Conservation (phyloP, 2,329 filamentous ascomycete genomes). For the Amauroascus niger region DNA sequence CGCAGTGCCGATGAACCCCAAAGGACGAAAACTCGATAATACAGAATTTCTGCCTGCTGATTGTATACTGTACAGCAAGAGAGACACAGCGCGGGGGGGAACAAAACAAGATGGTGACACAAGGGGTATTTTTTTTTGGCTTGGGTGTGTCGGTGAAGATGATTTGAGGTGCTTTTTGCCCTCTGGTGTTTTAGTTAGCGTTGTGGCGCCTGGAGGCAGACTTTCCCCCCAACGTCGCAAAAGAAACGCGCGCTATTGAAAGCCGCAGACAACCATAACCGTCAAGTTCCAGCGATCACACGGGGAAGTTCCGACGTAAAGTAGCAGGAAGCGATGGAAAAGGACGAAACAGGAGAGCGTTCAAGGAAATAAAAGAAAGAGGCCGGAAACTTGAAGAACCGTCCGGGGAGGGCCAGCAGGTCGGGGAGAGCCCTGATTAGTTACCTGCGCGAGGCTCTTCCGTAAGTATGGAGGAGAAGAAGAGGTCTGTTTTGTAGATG, state of each 20-base stretch:
- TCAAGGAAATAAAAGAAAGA: not conserved
- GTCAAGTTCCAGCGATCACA: not conserved
- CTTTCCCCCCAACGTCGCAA: not conserved
- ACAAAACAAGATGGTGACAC: conserved; percentile 5
- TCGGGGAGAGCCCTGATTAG: not conserved
- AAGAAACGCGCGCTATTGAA: not conserved
- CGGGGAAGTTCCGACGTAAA: not conserved
- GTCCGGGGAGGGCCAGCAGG: not conserved
- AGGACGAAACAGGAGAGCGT: not conserved
- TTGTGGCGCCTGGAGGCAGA: conserved; percentile 2
- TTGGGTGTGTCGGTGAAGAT: conserved; percentile 7
- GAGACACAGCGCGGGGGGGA: conserved; percentile 7
- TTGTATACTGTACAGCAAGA: conserved; percentile 6
- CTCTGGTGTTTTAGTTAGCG: not conserved
- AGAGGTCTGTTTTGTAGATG: not conserved
- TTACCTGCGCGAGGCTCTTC: not conserved
- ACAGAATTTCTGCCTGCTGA: not conserved
- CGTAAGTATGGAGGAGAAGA: no score
- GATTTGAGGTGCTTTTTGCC: no score
- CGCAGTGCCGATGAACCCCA: no score
- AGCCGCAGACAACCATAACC: not conserved
- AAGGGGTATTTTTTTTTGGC: conserved; percentile 1
- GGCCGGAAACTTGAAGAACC: not conserved
- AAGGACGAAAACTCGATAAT: not conserved
- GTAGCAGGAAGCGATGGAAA: not conserved